These are phyloP conservation scores for Alternaria triticimaculans DNA, from an alignment of 2,329 filamentous ascomycete genomes.

Conservation along the genomic window DNA sequence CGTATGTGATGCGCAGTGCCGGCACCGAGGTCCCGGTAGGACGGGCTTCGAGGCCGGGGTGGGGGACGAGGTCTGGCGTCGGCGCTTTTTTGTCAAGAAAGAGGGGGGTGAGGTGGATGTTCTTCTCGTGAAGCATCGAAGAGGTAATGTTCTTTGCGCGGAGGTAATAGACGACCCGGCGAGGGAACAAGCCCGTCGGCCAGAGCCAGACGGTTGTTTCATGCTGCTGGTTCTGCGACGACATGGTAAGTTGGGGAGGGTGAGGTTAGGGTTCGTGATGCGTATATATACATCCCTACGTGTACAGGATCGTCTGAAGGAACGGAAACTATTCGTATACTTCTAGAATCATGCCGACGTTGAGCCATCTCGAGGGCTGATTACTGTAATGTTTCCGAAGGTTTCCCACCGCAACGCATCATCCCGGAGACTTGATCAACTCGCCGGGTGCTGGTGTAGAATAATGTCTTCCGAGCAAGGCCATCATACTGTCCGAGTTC, in stretches of 20 bases:
- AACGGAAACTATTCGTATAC: background rate
- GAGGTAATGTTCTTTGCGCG: background rate
- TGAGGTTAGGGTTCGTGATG: background rate
- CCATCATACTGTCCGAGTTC: background rate
- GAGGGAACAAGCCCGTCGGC: slow-evolving; percentile 28
- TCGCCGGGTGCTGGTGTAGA: background rate
- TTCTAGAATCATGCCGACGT: background rate
- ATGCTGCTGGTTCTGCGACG: background rate
- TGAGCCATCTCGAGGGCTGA: background rate
- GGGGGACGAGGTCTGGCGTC: slow-evolving; percentile 11
- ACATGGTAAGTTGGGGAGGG: background rate
- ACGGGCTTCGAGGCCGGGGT: slow-evolving; percentile 8
- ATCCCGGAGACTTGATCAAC: background rate
- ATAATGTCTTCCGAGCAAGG: background rate
- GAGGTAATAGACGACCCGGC: slow-evolving; percentile 23
- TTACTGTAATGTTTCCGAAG: background rate
- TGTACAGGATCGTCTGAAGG: background rate
- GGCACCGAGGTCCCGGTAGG: background rate
- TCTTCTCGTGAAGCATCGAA: background rate
- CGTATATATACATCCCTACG: background rate
- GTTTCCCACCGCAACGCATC: background rate
- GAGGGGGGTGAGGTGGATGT: background rate
- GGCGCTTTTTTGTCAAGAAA: background rate
- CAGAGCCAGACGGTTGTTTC: slow-evolving; percentile 28
- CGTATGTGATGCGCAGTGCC: slow-evolving; percentile 5